Base-by-base conservation (phyloP, 177 flowering plant genomes). In the Vitis hybrid region DNA sequence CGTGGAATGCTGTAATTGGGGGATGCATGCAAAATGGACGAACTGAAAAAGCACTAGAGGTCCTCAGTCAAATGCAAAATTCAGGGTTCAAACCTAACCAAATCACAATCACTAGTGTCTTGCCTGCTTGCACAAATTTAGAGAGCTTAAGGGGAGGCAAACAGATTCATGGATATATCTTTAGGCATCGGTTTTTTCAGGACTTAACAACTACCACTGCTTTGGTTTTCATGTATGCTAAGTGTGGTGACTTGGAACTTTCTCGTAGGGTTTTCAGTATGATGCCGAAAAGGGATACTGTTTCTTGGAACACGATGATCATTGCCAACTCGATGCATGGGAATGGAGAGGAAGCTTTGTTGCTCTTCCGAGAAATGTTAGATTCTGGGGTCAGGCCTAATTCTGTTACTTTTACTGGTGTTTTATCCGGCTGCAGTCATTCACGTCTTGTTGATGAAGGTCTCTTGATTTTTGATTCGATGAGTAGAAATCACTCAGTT, bases 291-390 rank as follows among this genome's bases (percentile, higher is more conserved):
- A 83, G 68, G 66, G 89, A 89, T 73, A 76, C 77, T 0, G 69
- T 87, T 52, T 76, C 93, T 57, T 89, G 91, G 93, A 89, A 86
- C 70, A 85, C 88, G 14, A 81, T 87, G 78, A 89, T 88, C 65
- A 70, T 78, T 71, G 89, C 87, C 18, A 72, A 77, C 71, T 79
- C 93, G 32, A 84, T 84, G 85, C 91, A 89, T 69, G 93, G 93
- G 23, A 75, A 75, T 57, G 91, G 88, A 39, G 63, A 72, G 64
- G 78, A 83, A 51, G 85, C 88, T 3, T 66, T 89, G 70, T 71
- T 49, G 1, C 76, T 82, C 56, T 89, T 89, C 71, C 69, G 67
- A 18, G 51, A 78, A 61, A 89, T 89, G 91, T 23, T 80, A 23
- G 68, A 67, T 13, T 72, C 79, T 7, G 91, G 88, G n/a, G 50